These are phyloP conservation scores for Orobanche coerulescens DNA, from an alignment of 257 asterid genomes.

Conservation along the genomic window DNA sequence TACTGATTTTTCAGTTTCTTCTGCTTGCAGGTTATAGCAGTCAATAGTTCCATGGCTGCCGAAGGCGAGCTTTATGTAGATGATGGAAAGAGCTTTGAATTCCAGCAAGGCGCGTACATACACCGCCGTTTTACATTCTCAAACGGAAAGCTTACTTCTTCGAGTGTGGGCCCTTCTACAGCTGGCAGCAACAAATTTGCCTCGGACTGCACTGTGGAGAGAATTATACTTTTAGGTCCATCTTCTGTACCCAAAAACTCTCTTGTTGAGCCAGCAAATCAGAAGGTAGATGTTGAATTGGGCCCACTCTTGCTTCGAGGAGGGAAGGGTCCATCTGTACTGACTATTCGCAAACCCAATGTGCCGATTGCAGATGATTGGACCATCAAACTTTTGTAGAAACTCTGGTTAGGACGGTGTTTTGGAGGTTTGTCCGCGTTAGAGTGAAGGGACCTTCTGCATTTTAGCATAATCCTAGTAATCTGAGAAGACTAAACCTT, in stretches of 20 bases:
- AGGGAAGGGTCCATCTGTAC: constrained; percentile 30
- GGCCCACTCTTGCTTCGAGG: constrained; percentile 63
- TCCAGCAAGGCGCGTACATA: constrained; percentile 58
- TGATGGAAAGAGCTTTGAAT: constrained; percentile 89
- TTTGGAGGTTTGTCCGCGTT: background rate
- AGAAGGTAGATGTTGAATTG: constrained; percentile 40
- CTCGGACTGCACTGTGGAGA: constrained; percentile 55
- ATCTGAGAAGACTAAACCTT: no score
- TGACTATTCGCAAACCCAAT: constrained; percentile 76
- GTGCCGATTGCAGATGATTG: constrained; percentile 58
- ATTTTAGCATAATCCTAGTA: no score
- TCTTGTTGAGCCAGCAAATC: constrained; percentile 50
- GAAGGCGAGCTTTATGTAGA: constrained; percentile 90
- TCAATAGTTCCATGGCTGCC: constrained; percentile 76
- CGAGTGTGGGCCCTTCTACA: constrained; percentile 32
- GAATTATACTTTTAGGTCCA: constrained; percentile 62
- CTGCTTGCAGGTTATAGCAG: constrained; percentile 65
- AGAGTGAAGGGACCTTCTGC: no score
- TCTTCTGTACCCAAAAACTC: constrained; percentile 49
- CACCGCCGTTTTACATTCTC: constrained; percentile 66
- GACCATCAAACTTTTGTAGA: constrained; percentile 59
- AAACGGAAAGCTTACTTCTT: constrained; percentile 51
- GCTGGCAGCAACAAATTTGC: constrained; percentile 29
- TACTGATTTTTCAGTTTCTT: constrained; percentile 2
- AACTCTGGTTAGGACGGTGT: constrained; percentile 12